Evolutionary conservation across 2,329 filamentous ascomycete genomes (phyloP), one percentile per base, ranked within the genome.

Genomic region (Fusarium sp.): DNA sequence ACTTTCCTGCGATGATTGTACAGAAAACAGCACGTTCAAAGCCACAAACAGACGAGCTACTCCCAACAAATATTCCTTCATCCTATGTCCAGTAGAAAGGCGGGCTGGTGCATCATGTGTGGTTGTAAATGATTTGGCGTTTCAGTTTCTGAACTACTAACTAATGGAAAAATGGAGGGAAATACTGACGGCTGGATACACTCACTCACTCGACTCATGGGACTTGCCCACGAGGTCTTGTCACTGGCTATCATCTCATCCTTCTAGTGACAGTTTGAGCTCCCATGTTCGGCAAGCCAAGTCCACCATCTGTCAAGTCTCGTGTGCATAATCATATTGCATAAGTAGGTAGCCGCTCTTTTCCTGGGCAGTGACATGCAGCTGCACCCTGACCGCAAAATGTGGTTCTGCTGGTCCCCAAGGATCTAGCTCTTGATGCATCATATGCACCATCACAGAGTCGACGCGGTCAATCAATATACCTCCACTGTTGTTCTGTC

Each of bases 161-260:
- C 12, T 22, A 35, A 51, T 39, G 43, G 28, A 19, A 46, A 39
- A 36, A 36, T 26, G 6, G 22, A 39, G 15, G 29, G 53, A 40
- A 42, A 19, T 28, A 15, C 28, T 41, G 26, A 31, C 22, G 12
- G n/a, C 8, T 29, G 32, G 28, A 35, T 44, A 53, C 19, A 19
- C 47, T 55, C 54, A 19, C 47, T 55, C 54, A 57, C 42, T 47
- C n/a, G 40, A 26, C 50, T 54, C 64, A 65, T 43, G 36, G 24
- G 57, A 49, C 24, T 35, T n/a, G 38, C 26, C 53, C 61, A 69
- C 58, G 64, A 45, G 66, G 22, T 29, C 22, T 31, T 26, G 25
- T 40, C 41, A 58, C 52, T 59, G 44, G 59, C 52, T 36, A 36
- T 13, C 26, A 9, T 24, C 29, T 28, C 41, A 19, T 19, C 19